Evolutionary conservation across 768 basidiomycete species (phyloP), one percentile per base, ranked within the genome.

Genomic region (Fibroporia radiculosa): DNA sequence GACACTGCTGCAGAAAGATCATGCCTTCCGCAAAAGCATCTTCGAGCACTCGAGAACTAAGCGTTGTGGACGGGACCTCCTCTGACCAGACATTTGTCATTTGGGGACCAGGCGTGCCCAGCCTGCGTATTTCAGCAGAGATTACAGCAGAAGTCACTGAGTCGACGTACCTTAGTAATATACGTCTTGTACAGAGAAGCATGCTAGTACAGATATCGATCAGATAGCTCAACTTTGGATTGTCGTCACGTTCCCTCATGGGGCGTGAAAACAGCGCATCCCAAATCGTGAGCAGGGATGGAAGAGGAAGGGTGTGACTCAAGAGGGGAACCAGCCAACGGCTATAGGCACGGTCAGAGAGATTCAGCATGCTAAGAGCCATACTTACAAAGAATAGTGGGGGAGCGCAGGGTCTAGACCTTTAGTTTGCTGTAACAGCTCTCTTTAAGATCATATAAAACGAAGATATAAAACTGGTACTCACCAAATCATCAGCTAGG

Each of bases 311-410:
- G 1, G 85, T 82, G 51, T 87, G 85, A 0, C 82, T 74, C 18
- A 89, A 62, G 6, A 90, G 55, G 10, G 84, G 75, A 11, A 82
- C 75, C 10, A 89, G 65, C 86, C 86, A 90, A 35, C 78, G 82
- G 61, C 86, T 88, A 49, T 22, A 20, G 13, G 20, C 16, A 28
- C 28, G 19, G 10, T 34, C 28, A 40, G 36, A 32, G 16, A 10
- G 18, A 6, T 18, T 14, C 5, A 5, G 12, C n/a, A 34, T 36
- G 19, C 6, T 18, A 41, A 44, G 40, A 35, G 34, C 16, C 12
- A 8, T 4, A 53, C 85, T 50, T 62, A 88, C 86, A 82, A 82
- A 38, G 86, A 86, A 60, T 85, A 89, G 63, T 89, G 84, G 2
- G 86, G 86, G 22, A 82, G 64, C 22, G 70, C 63, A 18, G 86